Evolutionary conservation across 495 filamentous ascomycete genomes (phyloP).

Genomic region (Sphaerosporella brunnea): DNA sequence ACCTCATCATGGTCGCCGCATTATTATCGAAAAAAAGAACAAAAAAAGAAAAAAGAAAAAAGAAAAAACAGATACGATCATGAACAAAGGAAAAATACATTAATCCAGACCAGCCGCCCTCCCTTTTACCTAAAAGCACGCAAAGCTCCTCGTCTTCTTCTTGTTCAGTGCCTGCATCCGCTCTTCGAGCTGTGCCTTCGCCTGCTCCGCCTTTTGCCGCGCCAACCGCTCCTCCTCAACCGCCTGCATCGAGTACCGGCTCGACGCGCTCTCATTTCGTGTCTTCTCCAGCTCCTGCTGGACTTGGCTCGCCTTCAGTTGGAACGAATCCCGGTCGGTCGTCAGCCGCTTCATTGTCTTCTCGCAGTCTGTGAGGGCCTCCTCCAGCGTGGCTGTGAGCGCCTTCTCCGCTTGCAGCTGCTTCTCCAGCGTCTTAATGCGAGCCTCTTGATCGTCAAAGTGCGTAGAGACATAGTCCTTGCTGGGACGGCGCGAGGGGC

Average conservation of each 20-base stretch:
- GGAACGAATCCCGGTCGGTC: slow-evolving; percentile 70
- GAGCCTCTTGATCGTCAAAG: slow-evolving; percentile 83
- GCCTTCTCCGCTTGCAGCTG: slow-evolving; percentile 93
- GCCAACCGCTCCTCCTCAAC: slow-evolving; percentile 89
- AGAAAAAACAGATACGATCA: slow-evolving; percentile 11
- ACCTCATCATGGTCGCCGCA: neutral
- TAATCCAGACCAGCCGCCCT: slow-evolving; percentile 9
- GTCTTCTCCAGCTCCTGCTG: slow-evolving; percentile 51
- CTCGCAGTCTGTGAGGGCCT: slow-evolving; percentile 87
- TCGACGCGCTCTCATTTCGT: slow-evolving; percentile 46
- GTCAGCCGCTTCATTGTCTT: slow-evolving; percentile 36
- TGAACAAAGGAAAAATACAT: slow-evolving; percentile 10
- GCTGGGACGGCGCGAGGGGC: slow-evolving; percentile 46
- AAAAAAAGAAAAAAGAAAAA: slow-evolving; percentile 26
- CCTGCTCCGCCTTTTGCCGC: slow-evolving; percentile 70
- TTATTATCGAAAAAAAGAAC: slow-evolving; percentile 6
- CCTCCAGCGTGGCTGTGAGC: slow-evolving; percentile 81
- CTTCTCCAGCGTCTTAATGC: slow-evolving; percentile 91
- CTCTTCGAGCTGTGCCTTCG: slow-evolving; percentile 73
- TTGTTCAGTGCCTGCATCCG: slow-evolving; percentile 83
- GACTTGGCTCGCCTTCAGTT: slow-evolving; percentile 56
- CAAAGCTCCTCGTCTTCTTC: slow-evolving; percentile 88
- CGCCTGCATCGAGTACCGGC: slow-evolving; percentile 70
- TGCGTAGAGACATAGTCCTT: slow-evolving; percentile 57
- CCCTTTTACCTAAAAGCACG: slow-evolving; percentile 59